Evolutionary conservation across 352 stramenopile genomes (phyloP), one percentile per base, ranked within the genome.

Genomic region (Peronospora farinosa): DNA sequence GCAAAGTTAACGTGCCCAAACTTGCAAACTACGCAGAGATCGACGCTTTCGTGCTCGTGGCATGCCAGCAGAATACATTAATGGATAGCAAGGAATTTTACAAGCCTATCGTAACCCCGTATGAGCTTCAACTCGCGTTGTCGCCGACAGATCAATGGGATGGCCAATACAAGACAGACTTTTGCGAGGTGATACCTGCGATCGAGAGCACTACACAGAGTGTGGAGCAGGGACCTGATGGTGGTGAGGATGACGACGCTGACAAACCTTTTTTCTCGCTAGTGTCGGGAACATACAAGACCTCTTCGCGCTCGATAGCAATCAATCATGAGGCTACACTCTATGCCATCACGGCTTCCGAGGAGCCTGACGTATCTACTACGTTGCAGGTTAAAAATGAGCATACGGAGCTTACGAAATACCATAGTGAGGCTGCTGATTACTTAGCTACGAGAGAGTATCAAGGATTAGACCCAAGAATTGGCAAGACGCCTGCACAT

Each of bases 11-110:
- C 64, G 83, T 96, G 12, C 87, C 93, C 12, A 99, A 99, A 70
- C 76, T 99, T 15, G 86, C 91, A 13, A 99, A 99, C 57, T 98
- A 98, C 82, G 89, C 90, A 11, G 93, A 98, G 63, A 97, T 98
- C 65, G 96, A 99, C 57, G 92, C 82, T 38, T 99, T 98, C 57
- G 94, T 98, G 39, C 64, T 98, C 9, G 90, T 99, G 5, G 93
- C 94, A 28, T 98, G 95, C 60, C 79, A 94, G 51, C 88, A 98
- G 60, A 97, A 96, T 67, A 94, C 87, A 23, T 71, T 98, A 8
- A 88, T 98, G 67, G 84, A 96, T 65, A 89, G 74, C 51, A 93
- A 91, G 49, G 85, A 95, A 38, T 95, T 88, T 51, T 95, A 90
- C 66, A 95, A 95, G 57, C 86, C 86, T 10, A 92, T 96, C 37